Evolutionary conservation across 2,329 filamentous ascomycete species (phyloP).

Genomic region (Aspergillus japonicus): DNA sequence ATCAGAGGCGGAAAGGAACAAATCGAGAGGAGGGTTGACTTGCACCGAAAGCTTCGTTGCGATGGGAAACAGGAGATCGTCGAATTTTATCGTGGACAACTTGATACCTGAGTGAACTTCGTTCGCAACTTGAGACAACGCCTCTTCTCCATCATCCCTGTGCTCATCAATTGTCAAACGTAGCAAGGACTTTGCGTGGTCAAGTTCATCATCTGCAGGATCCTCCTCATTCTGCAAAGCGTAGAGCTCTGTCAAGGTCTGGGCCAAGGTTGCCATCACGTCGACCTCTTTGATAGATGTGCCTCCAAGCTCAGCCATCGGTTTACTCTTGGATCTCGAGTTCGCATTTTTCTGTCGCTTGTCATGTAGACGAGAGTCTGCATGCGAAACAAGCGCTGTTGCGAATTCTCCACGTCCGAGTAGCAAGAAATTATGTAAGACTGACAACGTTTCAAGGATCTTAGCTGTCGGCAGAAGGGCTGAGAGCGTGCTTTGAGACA

Average conservation of each 20-base stretch:
- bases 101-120: slow-evolving; percentile 28
- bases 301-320: slow-evolving; percentile 56
- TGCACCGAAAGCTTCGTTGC: slow-evolving; percentile 69
- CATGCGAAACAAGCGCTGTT: slow-evolving; percentile 78
- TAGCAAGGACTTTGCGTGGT: slow-evolving; percentile 76
- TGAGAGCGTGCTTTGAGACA: slow-evolving; percentile 81
- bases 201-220: slow-evolving; percentile 68
- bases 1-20: slow-evolving; percentile 78
- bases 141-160: slow-evolving; percentile 32
- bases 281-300: slow-evolving; percentile 83
- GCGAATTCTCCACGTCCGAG: slow-evolving; percentile 89
- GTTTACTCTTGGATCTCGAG: slow-evolving; percentile 50
- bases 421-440: slow-evolving; percentile 84
- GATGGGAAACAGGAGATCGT: slow-evolving; percentile 77
- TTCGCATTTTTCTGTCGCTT: slow-evolving; percentile 63
- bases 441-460: slow-evolving; percentile 72
- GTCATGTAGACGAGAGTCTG: slow-evolving; percentile 73
- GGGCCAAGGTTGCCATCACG: slow-evolving; percentile 70
- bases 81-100: slow-evolving; percentile 57
- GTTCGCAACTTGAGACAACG: slow-evolving; percentile 20
- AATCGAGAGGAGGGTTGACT: slow-evolving; percentile 77
- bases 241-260: slow-evolving; percentile 78
- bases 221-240: slow-evolving; percentile 77
- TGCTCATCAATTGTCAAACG: slow-evolving; percentile 56
- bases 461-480: slow-evolving; percentile 74